These are phyloP conservation scores for Pseudogymnoascus sp. DNA, from an alignment of 2,329 filamentous ascomycete species.

Conservation along the genomic window DNA sequence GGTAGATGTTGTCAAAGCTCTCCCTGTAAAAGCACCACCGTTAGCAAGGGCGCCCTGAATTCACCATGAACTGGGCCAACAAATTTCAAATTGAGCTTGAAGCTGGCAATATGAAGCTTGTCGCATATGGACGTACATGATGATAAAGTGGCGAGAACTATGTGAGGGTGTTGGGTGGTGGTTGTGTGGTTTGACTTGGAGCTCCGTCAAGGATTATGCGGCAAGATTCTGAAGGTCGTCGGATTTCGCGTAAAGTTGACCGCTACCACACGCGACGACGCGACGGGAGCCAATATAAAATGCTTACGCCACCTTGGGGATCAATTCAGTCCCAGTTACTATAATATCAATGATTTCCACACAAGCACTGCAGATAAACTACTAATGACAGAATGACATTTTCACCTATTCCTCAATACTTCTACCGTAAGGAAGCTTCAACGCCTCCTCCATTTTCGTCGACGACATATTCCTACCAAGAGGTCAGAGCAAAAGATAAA, in stretches of 20 bases:
- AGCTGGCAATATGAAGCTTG: slow-evolving; percentile 1
- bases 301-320: background rate
- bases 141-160: background rate
- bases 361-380: background rate
- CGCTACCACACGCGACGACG: slow-evolving; percentile 7
- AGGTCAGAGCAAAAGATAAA: no score
- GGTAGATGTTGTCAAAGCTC: slow-evolving; percentile 94
- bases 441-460: background rate
- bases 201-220: slow-evolving; percentile 4
- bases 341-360: background rate
- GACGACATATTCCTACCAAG: background rate
- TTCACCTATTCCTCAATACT: background rate
- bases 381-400: background rate
- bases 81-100: background rate
- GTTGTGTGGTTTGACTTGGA: background rate
- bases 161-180: slow-evolving; percentile 7
- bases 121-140: slow-evolving; percentile 1
- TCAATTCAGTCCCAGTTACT: background rate
- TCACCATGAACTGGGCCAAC: background rate
- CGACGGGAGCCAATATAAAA: background rate
- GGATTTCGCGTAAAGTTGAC: slow-evolving; percentile 9
- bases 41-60: background rate
- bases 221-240: slow-evolving; percentile 8
- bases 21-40: slow-evolving; percentile 45
- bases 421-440: background rate